A percentile compares a stretch with the other conserved stretches of the same genome.
Conservation (phyloP, 805 yeast genomes). For the Ogataea sp. region DNA sequence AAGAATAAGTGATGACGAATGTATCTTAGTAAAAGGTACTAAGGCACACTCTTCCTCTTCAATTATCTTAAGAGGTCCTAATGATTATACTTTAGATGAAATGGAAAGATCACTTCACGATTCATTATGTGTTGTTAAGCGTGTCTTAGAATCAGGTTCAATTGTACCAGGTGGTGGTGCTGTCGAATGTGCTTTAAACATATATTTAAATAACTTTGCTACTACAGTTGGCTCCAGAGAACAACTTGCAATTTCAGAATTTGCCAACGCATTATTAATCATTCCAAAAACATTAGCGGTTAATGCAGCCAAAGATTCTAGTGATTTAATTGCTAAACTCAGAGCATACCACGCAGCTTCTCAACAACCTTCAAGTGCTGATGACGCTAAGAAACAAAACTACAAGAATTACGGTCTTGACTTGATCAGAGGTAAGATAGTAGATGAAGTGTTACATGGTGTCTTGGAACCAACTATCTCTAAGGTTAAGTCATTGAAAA, state of each 20-base stretch:
- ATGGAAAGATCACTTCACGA: constrained; percentile 98
- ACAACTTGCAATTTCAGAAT: constrained; percentile 96
- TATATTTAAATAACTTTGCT: constrained; percentile 92
- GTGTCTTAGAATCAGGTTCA: constrained; percentile 88
- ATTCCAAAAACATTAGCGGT: constrained; percentile 96
- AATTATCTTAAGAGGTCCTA: constrained; percentile 89
- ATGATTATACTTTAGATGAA: constrained; percentile 92
- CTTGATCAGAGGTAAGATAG: constrained; percentile 83
- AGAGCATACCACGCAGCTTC: constrained; percentile 95
- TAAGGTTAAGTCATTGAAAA: constrained; percentile 85
- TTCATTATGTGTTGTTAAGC: constrained; percentile 87
- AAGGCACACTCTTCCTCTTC: constrained; percentile 88
- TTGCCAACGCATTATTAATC: constrained; percentile 80
- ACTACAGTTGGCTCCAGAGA: constrained; percentile 97
- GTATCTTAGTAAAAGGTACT: constrained; percentile 86
- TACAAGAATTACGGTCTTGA: constrained; percentile 93
- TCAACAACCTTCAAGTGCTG: constrained; percentile 80
- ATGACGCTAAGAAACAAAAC: constrained; percentile 70
- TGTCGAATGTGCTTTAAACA: constrained; percentile 94
- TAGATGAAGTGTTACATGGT: constrained; percentile 76
- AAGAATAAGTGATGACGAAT: constrained; percentile 91
- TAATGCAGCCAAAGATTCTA: constrained; percentile 95
- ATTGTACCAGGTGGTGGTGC: constrained; percentile 99
- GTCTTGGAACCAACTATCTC: constrained; percentile 94
- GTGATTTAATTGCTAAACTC: constrained; percentile 89